These are phyloP conservation scores for Tubosaeta sp. DNA, from an alignment of 768 basidiomycete genomes.

Conservation along the genomic window DNA sequence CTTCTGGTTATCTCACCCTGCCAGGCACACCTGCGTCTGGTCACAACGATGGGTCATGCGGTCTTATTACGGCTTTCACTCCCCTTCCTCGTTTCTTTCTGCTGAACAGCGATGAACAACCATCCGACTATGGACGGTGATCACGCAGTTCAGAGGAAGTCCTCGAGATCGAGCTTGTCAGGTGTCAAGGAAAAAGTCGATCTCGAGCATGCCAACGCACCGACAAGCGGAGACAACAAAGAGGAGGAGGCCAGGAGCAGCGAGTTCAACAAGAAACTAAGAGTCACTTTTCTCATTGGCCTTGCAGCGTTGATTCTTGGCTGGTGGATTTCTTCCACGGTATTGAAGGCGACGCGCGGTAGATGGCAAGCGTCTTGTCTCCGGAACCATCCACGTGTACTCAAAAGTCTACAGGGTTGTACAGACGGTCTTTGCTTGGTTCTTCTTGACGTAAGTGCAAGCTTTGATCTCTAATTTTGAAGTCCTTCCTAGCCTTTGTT, in stretches of 20 bases:
- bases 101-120: constrained; percentile 15
- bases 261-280: constrained; percentile 22
- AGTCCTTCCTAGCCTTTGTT: background rate
- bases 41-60: constrained; percentile 2
- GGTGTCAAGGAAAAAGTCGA: constrained; percentile 18
- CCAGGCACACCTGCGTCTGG: background rate
- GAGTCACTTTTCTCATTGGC: constrained; percentile 46
- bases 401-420: constrained; percentile 52
- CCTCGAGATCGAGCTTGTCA: constrained; percentile 11
- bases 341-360: constrained; percentile 65
- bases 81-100: background rate
- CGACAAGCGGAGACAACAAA: constrained; percentile 7
- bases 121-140: background rate
- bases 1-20: background rate
- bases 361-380: constrained; percentile 51
- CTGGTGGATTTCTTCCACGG: constrained; percentile 82
- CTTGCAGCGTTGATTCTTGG: constrained; percentile 63
- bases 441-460: constrained; percentile 60
- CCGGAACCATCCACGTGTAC: background rate
- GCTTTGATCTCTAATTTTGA: background rate
- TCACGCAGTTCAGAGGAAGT: constrained; percentile 18
- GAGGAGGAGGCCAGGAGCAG: constrained; percentile 1
- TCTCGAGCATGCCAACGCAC: constrained; percentile 8
- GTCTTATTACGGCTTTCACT: constrained; percentile 2
- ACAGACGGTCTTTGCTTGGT: constrained; percentile 81